A percentile compares a stretch with the other conserved stretches of the same genome.
phyloP scores from a whole-genome alignment of 2,329 filamentous ascomycete species.

The Fusarium penzigii region DNA sequence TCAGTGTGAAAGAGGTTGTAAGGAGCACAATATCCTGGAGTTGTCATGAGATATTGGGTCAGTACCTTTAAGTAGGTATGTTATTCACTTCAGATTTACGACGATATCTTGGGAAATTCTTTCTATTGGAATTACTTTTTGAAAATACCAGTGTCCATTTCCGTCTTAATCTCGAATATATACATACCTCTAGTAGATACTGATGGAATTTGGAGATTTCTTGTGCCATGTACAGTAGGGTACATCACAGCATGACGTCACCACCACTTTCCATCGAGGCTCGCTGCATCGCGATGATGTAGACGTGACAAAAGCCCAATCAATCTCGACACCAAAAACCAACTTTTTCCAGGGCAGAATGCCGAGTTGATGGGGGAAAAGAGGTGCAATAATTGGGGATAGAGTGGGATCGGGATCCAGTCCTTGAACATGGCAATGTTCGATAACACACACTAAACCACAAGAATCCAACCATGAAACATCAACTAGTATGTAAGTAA shows the following conservation, averaged over 20 bases:
- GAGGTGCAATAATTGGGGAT: neutral
- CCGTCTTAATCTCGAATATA: too few species aligned
- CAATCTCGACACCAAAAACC: neutral
- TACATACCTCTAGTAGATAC: too few species aligned
- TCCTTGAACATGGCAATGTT: too few species aligned
- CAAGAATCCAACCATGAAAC: too few species aligned
- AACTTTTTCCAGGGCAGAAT: constrained; percentile 4
- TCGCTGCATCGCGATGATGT: constrained; percentile 25
- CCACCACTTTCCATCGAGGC: constrained; percentile 11
- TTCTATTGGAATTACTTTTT: too few species aligned
- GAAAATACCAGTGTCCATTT: too few species aligned
- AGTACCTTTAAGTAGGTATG: neutral
- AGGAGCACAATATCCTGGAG: too few species aligned
- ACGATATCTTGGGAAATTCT: too few species aligned
- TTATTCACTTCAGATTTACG: too few species aligned
- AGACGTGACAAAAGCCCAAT: constrained; percentile 19
- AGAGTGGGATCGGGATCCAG: neutral
- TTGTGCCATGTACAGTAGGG: neutral
- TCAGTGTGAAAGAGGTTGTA: neutral
- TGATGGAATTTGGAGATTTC: too few species aligned
- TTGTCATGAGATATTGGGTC: neutral
- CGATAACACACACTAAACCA: too few species aligned
- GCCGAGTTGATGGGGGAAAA: constrained; percentile 9
- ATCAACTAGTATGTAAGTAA: too few species aligned
- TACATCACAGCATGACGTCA: constrained; percentile 27